These are phyloP conservation scores for Gossypium turneri DNA, from an alignment of 345 rosid genomes.

Conservation along the genomic window DNA sequence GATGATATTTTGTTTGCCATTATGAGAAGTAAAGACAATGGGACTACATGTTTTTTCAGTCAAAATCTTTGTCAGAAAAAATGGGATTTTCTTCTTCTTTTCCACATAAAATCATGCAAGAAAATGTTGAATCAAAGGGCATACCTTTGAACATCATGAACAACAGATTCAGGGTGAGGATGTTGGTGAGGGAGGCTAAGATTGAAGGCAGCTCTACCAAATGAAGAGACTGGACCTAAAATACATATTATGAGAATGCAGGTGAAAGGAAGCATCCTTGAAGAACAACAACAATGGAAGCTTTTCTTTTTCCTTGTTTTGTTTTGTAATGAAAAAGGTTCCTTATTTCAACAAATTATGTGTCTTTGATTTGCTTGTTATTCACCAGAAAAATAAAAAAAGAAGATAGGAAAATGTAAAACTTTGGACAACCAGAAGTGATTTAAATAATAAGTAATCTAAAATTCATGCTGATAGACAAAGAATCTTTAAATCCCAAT, in stretches of 20 bases:
- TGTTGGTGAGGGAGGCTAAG: constrained; percentile 58
- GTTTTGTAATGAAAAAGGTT: neutral
- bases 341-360: neutral
- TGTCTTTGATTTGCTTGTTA: constrained; percentile 15
- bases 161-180: constrained; percentile 56
- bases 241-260: constrained; percentile 40
- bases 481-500: neutral
- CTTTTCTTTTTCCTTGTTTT: neutral
- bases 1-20: neutral
- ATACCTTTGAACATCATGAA: constrained; percentile 46
- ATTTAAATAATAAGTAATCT: constrained; percentile 27
- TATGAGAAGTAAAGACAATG: neutral
- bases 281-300: constrained; percentile 15
- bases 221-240: constrained; percentile 17
- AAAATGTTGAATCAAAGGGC: neutral
- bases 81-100: constrained; percentile 5
- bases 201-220: constrained; percentile 26
- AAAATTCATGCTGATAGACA: constrained; percentile 10
- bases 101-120: neutral
- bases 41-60: neutral
- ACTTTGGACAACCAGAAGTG: constrained; percentile 26
- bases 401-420: constrained; percentile 20
- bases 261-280: constrained; percentile 34
- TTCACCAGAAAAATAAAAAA: neutral
- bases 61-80: neutral